These are phyloP conservation scores for Penicillium sp. DNA, from an alignment of 2,329 filamentous ascomycete genomes.

Conservation along the genomic window DNA sequence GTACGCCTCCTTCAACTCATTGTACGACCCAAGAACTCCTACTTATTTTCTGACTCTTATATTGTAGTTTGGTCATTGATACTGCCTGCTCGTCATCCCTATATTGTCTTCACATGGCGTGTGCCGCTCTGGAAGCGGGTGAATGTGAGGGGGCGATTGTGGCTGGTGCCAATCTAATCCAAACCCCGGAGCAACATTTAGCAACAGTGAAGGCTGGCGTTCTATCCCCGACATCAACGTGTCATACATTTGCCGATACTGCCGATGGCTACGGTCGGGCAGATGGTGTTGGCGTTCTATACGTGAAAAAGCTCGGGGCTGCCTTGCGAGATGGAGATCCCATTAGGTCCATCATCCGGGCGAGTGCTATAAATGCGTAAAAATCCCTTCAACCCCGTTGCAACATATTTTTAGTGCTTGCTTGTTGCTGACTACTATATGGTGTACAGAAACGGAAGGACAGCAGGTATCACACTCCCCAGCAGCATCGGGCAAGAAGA, in stretches of 20 bases:
- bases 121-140: not conserved
- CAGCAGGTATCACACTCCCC: not conserved
- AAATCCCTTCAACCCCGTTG: too few relatives aligned
- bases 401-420: too few relatives aligned
- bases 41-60: too few relatives aligned
- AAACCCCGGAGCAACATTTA: not conserved
- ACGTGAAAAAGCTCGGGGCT: constrained; percentile 19
- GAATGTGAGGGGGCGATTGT: constrained; percentile 4
- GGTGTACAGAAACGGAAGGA: not conserved
- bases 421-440: too few relatives aligned
- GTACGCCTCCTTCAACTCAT: too few relatives aligned
- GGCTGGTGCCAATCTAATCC: not conserved
- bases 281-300: constrained; percentile 17
- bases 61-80: not conserved
- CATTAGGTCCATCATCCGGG: constrained; percentile 17
- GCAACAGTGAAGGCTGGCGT: not conserved
- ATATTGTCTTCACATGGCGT: not conserved
- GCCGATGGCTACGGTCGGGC: constrained; percentile 22
- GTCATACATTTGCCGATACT: constrained; percentile 11
- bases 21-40: too few relatives aligned
- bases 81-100: constrained; percentile 6
- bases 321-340: constrained; percentile 19
- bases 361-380: too few relatives aligned
- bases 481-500: not conserved
- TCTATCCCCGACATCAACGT: constrained; percentile 7